A percentile compares a stretch with the other conserved stretches of the same genome.
Evolutionary conservation across 2,329 filamentous ascomycete genomes (phyloP).

Genomic region (Talaromyces sp.): DNA sequence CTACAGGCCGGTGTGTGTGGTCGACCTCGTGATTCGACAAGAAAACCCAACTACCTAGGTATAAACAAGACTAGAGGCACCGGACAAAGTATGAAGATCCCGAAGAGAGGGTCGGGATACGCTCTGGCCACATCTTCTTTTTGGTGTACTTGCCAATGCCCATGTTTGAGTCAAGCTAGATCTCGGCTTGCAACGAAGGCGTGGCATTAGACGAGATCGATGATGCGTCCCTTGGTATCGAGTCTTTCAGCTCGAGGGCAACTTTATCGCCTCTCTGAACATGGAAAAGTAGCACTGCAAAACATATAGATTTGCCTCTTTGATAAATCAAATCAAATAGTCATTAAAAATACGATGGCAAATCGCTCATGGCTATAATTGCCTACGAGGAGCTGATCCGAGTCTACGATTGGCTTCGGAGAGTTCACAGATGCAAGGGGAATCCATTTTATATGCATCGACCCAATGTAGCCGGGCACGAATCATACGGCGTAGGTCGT

Average conservation of each 20-base stretch:
- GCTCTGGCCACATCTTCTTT: conserved; percentile 18
- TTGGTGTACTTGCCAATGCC: not conserved
- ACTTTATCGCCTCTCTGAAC: not conserved
- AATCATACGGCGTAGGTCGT: conserved; percentile 34
- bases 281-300: not conserved
- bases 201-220: conserved; percentile 11
- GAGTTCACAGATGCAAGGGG: conserved; percentile 41
- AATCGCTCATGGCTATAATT: conserved; percentile 15
- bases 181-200: not conserved
- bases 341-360: not conserved
- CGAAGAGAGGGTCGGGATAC: not conserved
- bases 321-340: not conserved
- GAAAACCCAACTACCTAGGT: not conserved
- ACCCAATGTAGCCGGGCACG: conserved; percentile 33
- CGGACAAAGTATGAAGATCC: conserved; percentile 3
- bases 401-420: conserved; percentile 29
- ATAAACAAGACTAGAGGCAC: not conserved
- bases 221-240: not conserved
- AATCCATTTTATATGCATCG: conserved; percentile 30
- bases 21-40: conserved; percentile 11
- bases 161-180: conserved; percentile 10
- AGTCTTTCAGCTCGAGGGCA: not conserved
- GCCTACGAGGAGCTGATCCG: conserved; percentile 10
- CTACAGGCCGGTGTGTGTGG: conserved; percentile 2
- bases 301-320: not conserved